Evolutionary conservation across 2,329 filamentous ascomycete species (phyloP), one percentile per base, ranked within the genome.

Genomic region (Taxawa tesnikishii): DNA sequence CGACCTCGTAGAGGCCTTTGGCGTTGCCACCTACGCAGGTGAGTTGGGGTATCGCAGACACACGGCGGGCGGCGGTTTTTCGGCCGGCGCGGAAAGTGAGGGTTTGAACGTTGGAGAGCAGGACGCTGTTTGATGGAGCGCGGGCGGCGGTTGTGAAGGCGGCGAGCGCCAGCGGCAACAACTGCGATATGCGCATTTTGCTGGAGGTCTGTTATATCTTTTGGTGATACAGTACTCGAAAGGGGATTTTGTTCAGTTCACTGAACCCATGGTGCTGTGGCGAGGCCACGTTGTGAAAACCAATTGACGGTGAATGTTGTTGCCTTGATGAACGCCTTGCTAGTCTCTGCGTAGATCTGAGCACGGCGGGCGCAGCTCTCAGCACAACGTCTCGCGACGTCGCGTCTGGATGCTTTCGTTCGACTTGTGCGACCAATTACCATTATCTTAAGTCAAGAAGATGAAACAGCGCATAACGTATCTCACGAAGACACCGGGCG

Each of bases 401-500:
- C n/a, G n/a, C n/a, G n/a, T n/a, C n/a, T n/a, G n/a, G n/a, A n/a
- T n/a, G n/a, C n/a, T n/a, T n/a, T n/a, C n/a, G n/a, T n/a, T n/a
- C n/a, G n/a, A n/a, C n/a, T n/a, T n/a, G n/a, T n/a, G n/a, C n/a
- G n/a, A n/a, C n/a, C n/a, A n/a, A n/a, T n/a, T n/a, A n/a, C n/a
- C n/a, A n/a, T n/a, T n/a, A n/a, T n/a, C n/a, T n/a, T n/a, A n/a
- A n/a, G n/a, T n/a, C n/a, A n/a, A n/a, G 8, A 41, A 25, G 24
- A 85, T 88, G 82, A 75, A 79, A 45, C 74, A 84, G 57, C 68
- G 83, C 57, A 75, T 84, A 45, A 93, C 87, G 1, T 90, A 63
- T 39, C 38, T 84, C 42, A 62, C 92, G 32, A 75, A 80, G 43
- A 63, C 69, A n/a, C 71, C 76, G 26, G 62, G 70, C 34, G 66